Evolutionary conservation across 2,329 filamentous ascomycete genomes (phyloP).

Genomic region (Stromatinia cepivora): DNA sequence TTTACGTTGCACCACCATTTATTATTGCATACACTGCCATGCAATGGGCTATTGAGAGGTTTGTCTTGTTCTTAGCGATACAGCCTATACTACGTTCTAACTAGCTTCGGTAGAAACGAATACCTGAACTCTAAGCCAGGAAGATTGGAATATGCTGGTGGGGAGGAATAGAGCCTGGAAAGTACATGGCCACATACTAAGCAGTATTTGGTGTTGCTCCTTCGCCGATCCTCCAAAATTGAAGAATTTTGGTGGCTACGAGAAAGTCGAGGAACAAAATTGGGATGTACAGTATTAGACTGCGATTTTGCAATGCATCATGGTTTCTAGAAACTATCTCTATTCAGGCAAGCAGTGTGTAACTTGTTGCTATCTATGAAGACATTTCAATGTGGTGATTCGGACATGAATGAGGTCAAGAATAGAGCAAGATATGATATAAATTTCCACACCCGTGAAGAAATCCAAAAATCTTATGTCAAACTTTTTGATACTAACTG

Average conservation of each 20-base stretch:
- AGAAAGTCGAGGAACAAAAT: slow-evolving; percentile 25
- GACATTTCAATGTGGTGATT: not conserved
- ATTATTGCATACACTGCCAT: slow-evolving; percentile 77
- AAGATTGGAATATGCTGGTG: slow-evolving; percentile 53
- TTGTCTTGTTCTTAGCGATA: slow-evolving; percentile 44
- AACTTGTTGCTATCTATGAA: not conserved
- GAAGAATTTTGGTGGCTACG: slow-evolving; percentile 25
- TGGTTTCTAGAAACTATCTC: slow-evolving; percentile 22
- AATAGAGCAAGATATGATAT: not conserved
- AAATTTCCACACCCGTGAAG: not conserved
- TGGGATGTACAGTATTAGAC: slow-evolving; percentile 39
- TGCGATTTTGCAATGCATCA: slow-evolving; percentile 31
- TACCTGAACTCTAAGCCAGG: slow-evolving; percentile 80
- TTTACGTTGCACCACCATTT: slow-evolving; percentile 84
- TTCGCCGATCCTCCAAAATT: slow-evolving; percentile 29
- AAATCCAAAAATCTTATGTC: not conserved
- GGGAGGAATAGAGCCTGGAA: slow-evolving; percentile 40
- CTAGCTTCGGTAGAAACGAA: slow-evolving; percentile 60
- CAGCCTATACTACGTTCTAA: slow-evolving; percentile 1
- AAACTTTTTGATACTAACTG: not conserved
- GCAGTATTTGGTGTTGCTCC: slow-evolving; percentile 34
- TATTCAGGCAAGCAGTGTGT: not conserved
- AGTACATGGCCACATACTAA: slow-evolving; percentile 28
- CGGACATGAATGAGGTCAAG: not conserved
- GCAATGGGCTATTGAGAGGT: slow-evolving; percentile 92